Evolutionary conservation across 1,139 yeast genomes (phyloP).

Genomic region (Candida gigantensis): DNA sequence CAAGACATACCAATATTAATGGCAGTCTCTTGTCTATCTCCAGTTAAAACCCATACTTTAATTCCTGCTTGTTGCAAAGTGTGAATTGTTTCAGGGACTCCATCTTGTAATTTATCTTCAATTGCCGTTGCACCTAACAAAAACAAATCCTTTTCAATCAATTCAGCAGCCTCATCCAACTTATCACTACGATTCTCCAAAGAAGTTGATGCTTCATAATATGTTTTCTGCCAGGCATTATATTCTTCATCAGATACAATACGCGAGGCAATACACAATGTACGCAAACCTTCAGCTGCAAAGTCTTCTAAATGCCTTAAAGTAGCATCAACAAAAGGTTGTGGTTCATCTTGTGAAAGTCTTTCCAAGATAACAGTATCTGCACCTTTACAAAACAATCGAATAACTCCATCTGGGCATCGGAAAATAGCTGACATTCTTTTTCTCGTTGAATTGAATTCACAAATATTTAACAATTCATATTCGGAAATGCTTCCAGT

Average conservation of each 20-base stretch:
- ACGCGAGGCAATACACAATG: conserved; percentile 88
- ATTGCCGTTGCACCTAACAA: conserved; percentile 97
- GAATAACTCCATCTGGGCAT: conserved; percentile 90
- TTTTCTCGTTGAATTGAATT: conserved; percentile 94
- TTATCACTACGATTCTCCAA: conserved; percentile 71
- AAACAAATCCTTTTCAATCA: conserved; percentile 77
- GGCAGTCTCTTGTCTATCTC: conserved; percentile 99
- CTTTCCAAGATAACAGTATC: conserved; percentile 94
- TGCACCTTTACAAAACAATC: conserved; percentile 95
- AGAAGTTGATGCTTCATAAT: conserved; percentile 81
- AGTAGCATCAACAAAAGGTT: conserved; percentile 80
- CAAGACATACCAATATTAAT: conserved; percentile 98
- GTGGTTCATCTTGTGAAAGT: conserved; percentile 59
- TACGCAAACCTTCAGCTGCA: conserved; percentile 94
- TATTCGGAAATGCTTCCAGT: conserved; percentile 45
- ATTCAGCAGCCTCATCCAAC: conserved; percentile 69
- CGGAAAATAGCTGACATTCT: conserved; percentile 96
- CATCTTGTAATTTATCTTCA: conserved; percentile 96
- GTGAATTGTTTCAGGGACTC: conserved; percentile 96
- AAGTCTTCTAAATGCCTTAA: conserved; percentile 90
- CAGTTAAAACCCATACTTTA: conserved; percentile 96
- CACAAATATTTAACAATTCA: conserved; percentile 87
- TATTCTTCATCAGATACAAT: conserved; percentile 82
- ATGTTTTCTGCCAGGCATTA: conserved; percentile 57
- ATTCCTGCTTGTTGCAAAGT: conserved; percentile 95